phyloP scores from a whole-genome alignment of 345 rosid genomes.

The Eucalyptus tenuipes region DNA sequence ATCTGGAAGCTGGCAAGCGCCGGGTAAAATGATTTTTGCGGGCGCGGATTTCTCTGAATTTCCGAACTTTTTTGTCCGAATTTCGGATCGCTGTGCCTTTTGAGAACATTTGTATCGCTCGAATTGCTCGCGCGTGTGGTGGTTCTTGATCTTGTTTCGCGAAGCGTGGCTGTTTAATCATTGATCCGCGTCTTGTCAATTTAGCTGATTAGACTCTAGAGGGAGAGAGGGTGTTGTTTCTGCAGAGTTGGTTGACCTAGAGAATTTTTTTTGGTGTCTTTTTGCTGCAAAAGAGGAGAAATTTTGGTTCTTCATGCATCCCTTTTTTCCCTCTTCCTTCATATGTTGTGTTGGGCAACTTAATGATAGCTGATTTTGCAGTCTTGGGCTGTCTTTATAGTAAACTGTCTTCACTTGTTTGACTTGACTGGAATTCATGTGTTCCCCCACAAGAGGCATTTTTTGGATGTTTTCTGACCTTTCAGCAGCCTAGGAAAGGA shows the following conservation, averaged over 20 bases:
- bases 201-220: background rate
- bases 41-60: background rate
- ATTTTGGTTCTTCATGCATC: background rate
- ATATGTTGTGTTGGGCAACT: background rate
- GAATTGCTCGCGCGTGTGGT: background rate
- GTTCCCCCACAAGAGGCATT: background rate
- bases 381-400: background rate
- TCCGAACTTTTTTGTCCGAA: background rate
- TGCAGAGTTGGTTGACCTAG: background rate
- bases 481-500: background rate
- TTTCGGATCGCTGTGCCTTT: background rate
- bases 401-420: background rate
- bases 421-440: background rate
- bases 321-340: background rate
- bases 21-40: slow-evolving; percentile 34
- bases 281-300: background rate
- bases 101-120: background rate
- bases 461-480: background rate
- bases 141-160: background rate
- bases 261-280: background rate
- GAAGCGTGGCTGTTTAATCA: background rate
- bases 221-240: background rate
- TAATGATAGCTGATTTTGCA: background rate
- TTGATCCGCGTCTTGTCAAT: background rate
- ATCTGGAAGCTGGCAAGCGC: slow-evolving; percentile 86